Percentiles rank a stretch among this genome's conserved stretches.
Conservation (phyloP, 306 rosid species). For the Casuarina glauca region DNA sequence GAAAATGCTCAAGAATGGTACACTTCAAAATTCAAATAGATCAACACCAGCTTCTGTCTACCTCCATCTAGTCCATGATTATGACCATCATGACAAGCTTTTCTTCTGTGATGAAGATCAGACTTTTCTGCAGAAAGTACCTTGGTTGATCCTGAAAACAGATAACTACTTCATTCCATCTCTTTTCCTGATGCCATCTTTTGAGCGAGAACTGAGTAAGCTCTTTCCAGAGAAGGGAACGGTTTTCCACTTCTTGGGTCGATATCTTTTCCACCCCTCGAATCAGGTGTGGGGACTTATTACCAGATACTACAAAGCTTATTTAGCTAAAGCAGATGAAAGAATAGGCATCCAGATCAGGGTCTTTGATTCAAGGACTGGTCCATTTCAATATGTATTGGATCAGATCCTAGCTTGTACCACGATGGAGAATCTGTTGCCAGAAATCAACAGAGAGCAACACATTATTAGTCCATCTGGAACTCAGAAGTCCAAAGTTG, state of each 20-base stretch:
- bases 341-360: constrained; percentile 75
- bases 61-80: constrained; percentile 68
- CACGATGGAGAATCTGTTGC: constrained; percentile 51
- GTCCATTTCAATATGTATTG: constrained; percentile 67
- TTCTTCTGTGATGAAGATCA: constrained; percentile 79
- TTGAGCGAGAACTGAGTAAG: constrained; percentile 53
- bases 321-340: constrained; percentile 63
- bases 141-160: constrained; percentile 66
- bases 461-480: constrained; percentile 26
- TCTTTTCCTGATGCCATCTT: constrained; percentile 67
- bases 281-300: constrained; percentile 70
- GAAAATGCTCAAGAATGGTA: constrained; percentile 52
- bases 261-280: constrained; percentile 71
- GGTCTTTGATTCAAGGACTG: constrained; percentile 56
- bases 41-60: constrained; percentile 43
- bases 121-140: constrained; percentile 43
- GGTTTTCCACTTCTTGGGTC: constrained; percentile 70
- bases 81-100: constrained; percentile 68
- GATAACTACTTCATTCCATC: constrained; percentile 72
- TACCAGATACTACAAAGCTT: constrained; percentile 62
- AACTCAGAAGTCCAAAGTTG: constrained; percentile 48
- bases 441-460: constrained; percentile 41
- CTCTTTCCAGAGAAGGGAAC: constrained; percentile 75
- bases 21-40: constrained; percentile 19
- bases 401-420: constrained; percentile 70